A percentile compares a stretch with the other conserved stretches of the same genome.
phyloP scores from a whole-genome alignment of 768 basidiomycete species.

The Leccinellum albellum region DNA sequence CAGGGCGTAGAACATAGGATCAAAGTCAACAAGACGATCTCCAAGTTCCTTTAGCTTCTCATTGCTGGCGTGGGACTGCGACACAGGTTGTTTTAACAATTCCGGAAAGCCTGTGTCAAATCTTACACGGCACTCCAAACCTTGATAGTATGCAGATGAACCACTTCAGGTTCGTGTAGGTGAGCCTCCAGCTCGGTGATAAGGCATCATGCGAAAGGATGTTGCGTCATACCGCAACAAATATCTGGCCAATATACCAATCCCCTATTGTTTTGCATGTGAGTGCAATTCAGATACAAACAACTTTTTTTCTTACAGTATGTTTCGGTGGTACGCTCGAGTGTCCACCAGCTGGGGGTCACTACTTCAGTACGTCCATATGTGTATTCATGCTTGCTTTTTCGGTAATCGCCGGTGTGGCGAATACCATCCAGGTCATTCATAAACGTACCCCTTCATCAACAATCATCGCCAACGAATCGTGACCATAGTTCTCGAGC shows the following conservation, averaged over 20 bases:
- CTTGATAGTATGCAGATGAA: slow-evolving; percentile 26
- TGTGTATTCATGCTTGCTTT: slow-evolving; percentile 43
- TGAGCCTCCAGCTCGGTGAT: slow-evolving; percentile 45
- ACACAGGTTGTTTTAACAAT: slow-evolving; percentile 14
- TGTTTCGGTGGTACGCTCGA: slow-evolving; percentile 53
- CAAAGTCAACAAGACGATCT: slow-evolving; percentile 18
- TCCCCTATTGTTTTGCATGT: slow-evolving; percentile 24
- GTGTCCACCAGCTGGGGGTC: slow-evolving; percentile 54
- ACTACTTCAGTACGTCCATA: slow-evolving; percentile 40
- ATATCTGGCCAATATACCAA: slow-evolving; percentile 51
- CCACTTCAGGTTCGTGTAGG: slow-evolving; percentile 35
- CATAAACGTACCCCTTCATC: too few relatives aligned
- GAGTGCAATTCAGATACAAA: background rate
- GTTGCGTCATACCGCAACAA: too few relatives aligned
- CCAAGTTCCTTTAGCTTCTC: slow-evolving; percentile 16
- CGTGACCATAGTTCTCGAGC: too few relatives aligned
- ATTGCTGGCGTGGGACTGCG: slow-evolving; percentile 21
- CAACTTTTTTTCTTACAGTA: slow-evolving; percentile 35
- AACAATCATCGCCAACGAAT: too few relatives aligned
- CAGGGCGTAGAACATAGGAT: slow-evolving; percentile 15
- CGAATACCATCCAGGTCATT: slow-evolving; percentile 14
- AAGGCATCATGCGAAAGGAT: too few relatives aligned
- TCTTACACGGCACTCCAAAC: slow-evolving; percentile 41
- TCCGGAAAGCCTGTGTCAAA: slow-evolving; percentile 35
- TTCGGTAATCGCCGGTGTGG: slow-evolving; percentile 33